These are phyloP conservation scores for Globisporangium solare DNA, from an alignment of 352 stramenopile genomes.

Conservation along the genomic window DNA sequence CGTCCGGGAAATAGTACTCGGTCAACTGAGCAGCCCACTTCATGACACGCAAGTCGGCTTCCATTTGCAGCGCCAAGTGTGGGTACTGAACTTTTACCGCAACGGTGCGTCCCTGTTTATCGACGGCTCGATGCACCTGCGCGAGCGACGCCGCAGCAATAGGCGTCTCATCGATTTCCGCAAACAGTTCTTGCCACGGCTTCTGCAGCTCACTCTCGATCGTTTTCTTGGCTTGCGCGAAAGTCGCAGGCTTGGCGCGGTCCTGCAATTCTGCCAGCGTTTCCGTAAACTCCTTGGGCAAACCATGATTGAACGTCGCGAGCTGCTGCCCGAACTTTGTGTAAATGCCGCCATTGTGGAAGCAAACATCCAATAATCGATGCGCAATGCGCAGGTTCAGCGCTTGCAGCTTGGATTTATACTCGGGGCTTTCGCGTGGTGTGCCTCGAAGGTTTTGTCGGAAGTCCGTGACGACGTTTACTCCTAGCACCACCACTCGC, in stretches of 20 bases:
- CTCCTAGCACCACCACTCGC: conserved; percentile 47
- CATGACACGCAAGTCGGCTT: conserved; percentile 71
- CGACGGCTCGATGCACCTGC: conserved; percentile 93
- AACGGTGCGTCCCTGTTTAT: conserved; percentile 82
- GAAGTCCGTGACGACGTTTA: conserved; percentile 49
- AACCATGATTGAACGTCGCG: conserved; percentile 94
- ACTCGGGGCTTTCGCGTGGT: conserved; percentile 37
- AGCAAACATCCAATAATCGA: conserved; percentile 89
- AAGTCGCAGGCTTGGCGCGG: conserved; percentile 75
- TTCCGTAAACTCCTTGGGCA: conserved; percentile 93
- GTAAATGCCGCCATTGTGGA: conserved; percentile 94
- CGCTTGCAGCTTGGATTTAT: conserved; percentile 46
- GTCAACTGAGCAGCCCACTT: conserved; percentile 47
- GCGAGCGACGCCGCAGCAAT: conserved; percentile 95
- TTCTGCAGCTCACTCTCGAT: conserved; percentile 60
- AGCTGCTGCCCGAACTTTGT: conserved; percentile 98
- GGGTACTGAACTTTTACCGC: conserved; percentile 97
- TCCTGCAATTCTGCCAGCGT: conserved; percentile 91
- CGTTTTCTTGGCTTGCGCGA: conserved; percentile 37
- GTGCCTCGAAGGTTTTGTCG: conserved; percentile 42
- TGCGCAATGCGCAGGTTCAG: conserved; percentile 83
- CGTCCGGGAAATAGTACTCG: conserved; percentile 87
- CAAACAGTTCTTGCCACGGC: conserved; percentile 85
- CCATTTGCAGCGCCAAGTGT: conserved; percentile 78
- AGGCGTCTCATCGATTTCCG: conserved; percentile 86